A percentile compares a stretch with the other conserved stretches of the same genome.
Evolutionary conservation across 768 basidiomycete species (phyloP).

Genomic region (Panaeolus cyanescens): DNA sequence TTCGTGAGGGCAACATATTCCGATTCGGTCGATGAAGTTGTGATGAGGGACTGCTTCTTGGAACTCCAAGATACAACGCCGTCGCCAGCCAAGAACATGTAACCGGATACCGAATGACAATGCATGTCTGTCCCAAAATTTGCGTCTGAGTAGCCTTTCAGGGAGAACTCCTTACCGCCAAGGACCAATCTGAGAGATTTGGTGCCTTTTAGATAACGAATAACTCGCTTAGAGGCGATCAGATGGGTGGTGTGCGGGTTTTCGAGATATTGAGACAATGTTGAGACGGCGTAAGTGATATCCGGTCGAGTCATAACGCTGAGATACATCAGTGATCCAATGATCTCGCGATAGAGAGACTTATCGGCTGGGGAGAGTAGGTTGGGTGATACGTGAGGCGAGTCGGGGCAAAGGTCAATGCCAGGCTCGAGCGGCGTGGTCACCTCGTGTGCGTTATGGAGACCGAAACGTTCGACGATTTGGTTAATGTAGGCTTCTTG

Average conservation of each 20-base stretch:
- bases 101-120: neutral
- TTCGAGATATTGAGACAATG: conserved; percentile 3
- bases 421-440: conserved; percentile 14
- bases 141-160: conserved; percentile 6
- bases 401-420: no score
- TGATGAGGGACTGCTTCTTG: conserved; percentile 23
- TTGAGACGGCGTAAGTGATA: no score
- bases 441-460: conserved; percentile 19
- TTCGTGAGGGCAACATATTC: conserved; percentile 19
- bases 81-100: conserved; percentile 5
- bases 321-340: no score
- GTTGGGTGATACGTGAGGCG: no score
- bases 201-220: conserved; percentile 13
- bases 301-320: no score
- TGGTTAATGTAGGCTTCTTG: conserved; percentile 24
- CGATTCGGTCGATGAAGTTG: conserved; percentile 10
- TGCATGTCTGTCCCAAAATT: neutral
- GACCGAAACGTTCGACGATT: conserved; percentile 19
- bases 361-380: no score
- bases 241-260: conserved; percentile 14
- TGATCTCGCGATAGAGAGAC: no score
- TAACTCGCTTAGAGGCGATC: conserved; percentile 9
- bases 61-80: conserved; percentile 27
- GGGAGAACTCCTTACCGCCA: conserved; percentile 4
- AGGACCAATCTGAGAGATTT: conserved; percentile 4